Base-by-base conservation (phyloP, 2,329 filamentous ascomycete genomes). In the Didymellaceae sp. region DNA sequence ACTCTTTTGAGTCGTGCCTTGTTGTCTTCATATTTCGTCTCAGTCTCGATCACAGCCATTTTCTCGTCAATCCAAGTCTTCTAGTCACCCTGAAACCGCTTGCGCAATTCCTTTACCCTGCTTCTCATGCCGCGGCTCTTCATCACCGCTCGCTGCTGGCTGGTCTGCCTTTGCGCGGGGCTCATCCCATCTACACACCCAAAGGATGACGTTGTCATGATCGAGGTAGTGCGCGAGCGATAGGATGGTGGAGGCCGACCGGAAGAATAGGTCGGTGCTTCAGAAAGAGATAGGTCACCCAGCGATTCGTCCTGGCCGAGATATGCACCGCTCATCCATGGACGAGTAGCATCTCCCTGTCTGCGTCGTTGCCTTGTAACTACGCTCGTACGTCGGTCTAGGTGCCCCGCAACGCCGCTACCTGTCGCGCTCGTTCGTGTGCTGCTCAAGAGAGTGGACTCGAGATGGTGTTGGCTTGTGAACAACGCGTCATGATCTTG, bases 101-200 rank as follows among this genome's bases (percentile, higher is more conserved):
- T 52, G 16, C 48, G 24, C 60, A 63, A 26, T 51, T 67, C 30
- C 55, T 61, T 71, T 38, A 71, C 53, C 42, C 56, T 66, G 8
- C 63, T 62, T 35, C 62, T 66, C 53, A 69, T 50, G 1, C 64
- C 61, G 7, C 59, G 60, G 14, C 47, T 55, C 17, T 57, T 48
- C 26, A 49, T 30, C 0, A 21, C 59, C 8, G 63, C 61, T 41
- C 58, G 54, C 32, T 64, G 61, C 39, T 67, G 65, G 41, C 62
- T 65, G 28, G 61, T 54, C 31, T 65, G 61, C 40, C 67, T 54
- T 32, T 65, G 65, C 17, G 58, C 58, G 17, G 56, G 32, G 28
- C 58, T 65, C 62, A 71, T 66, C 4, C 67, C 68, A 39, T 72
- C 68, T 8, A 72, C 61, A 40, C 68, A 72, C 5, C 68, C 70